phyloP scores from a whole-genome alignment of 306 rosid species.

The Canavalia gladiata region DNA sequence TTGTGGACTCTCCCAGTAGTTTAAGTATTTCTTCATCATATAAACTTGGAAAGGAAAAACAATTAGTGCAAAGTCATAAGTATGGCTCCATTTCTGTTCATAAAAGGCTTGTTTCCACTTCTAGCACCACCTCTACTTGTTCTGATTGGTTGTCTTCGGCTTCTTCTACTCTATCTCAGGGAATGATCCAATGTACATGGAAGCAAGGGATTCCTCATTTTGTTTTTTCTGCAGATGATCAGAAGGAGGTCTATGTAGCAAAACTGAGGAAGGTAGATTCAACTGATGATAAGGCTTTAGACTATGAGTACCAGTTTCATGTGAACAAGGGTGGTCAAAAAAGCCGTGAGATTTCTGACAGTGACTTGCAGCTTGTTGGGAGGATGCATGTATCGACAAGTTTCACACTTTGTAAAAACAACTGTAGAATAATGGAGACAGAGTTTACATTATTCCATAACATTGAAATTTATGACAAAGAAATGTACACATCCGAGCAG shows the following conservation, averaged over 20 bases:
- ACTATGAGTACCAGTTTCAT: constrained; percentile 74
- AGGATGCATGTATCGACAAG: constrained; percentile 85
- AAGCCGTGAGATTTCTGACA: constrained; percentile 50
- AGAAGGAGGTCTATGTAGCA: constrained; percentile 77
- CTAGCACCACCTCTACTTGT: constrained; percentile 66
- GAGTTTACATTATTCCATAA: constrained; percentile 76
- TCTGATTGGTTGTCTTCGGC: constrained; percentile 65
- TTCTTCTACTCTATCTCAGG: constrained; percentile 64
- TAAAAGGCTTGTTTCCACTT: constrained; percentile 63
- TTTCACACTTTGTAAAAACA: constrained; percentile 68
- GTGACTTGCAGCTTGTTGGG: constrained; percentile 67
- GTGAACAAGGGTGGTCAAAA: constrained; percentile 69
- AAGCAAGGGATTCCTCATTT: constrained; percentile 82
- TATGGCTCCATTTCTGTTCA: constrained; percentile 55
- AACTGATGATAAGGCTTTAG: constrained; percentile 60
- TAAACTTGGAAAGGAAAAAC: constrained; percentile 53
- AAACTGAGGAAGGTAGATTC: constrained; percentile 63
- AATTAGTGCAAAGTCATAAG: constrained; percentile 52
- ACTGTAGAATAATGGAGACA: constrained; percentile 69
- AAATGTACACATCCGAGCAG: constrained; percentile 56
- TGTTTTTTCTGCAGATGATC: constrained; percentile 81
- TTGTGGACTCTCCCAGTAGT: constrained; percentile 58
- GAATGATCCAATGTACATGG: constrained; percentile 97
- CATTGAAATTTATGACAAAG: constrained; percentile 57
- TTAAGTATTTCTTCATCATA: constrained; percentile 59